A percentile compares a stretch with the other conserved stretches of the same genome.
Evolutionary conservation across 768 basidiomycete species (phyloP).

Genomic region (Aureoboletus auriporus): DNA sequence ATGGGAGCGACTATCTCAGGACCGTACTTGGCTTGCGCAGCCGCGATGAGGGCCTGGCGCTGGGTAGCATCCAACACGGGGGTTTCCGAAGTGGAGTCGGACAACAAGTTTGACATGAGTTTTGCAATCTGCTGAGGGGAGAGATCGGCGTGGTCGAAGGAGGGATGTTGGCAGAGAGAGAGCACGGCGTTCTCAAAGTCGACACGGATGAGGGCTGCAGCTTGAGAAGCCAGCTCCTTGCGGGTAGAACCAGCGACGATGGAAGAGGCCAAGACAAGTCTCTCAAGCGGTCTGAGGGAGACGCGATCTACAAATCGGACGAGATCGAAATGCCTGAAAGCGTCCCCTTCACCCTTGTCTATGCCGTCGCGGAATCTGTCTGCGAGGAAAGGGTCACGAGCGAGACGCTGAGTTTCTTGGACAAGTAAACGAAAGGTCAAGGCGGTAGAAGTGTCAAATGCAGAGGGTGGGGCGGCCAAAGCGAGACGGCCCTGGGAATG

Average conservation of each 20-base stretch:
- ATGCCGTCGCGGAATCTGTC: slow-evolving; percentile 89
- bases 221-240: slow-evolving; percentile 56
- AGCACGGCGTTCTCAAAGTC: slow-evolving; percentile 80
- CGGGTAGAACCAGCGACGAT: slow-evolving; percentile 61
- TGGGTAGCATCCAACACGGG: slow-evolving; percentile 70
- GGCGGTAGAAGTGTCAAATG: slow-evolving; percentile 71
- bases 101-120: slow-evolving; percentile 77
- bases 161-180: slow-evolving; percentile 73
- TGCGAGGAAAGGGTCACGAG: slow-evolving; percentile 85
- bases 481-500: slow-evolving; percentile 75
- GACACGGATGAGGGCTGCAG: slow-evolving; percentile 61
- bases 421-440: slow-evolving; percentile 82
- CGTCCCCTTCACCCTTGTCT: slow-evolving; percentile 82
- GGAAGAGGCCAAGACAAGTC: slow-evolving; percentile 71
- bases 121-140: slow-evolving; percentile 71
- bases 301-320: slow-evolving; percentile 78
- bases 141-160: slow-evolving; percentile 79
- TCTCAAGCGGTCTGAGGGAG: slow-evolving; percentile 75
- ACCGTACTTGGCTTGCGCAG: slow-evolving; percentile 78
- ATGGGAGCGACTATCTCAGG: slow-evolving; percentile 71
- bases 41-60: slow-evolving; percentile 68
- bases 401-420: slow-evolving; percentile 85
- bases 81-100: slow-evolving; percentile 61
- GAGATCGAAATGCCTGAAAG: slow-evolving; percentile 81
- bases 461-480: slow-evolving; percentile 53